Evolutionary conservation across 768 basidiomycete genomes (phyloP).

Genomic region (Naganishia vishniacii): DNA sequence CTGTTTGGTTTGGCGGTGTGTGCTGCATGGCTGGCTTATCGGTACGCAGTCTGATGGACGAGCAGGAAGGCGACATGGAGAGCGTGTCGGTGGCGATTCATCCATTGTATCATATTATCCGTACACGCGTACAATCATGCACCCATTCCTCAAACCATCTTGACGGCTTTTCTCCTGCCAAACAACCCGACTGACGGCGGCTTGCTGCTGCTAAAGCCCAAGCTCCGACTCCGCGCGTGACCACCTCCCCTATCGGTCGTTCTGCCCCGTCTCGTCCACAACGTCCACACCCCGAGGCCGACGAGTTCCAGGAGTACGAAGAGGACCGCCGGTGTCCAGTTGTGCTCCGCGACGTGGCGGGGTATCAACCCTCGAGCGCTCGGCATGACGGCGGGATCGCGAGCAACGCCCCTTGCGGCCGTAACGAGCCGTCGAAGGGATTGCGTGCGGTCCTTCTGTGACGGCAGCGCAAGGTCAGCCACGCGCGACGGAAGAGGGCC

Average conservation of each 20-base stretch:
- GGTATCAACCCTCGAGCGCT: constrained; percentile 8
- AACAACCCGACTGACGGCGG: constrained; percentile 3
- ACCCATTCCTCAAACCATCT: constrained; percentile 3
- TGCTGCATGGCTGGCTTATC: too few relatives aligned
- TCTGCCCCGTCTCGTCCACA: background rate
- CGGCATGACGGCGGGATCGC: too few relatives aligned
- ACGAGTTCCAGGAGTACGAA: background rate
- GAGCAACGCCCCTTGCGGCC: background rate
- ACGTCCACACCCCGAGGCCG: background rate
- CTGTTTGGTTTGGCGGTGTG: too few relatives aligned
- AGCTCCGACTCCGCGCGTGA: background rate
- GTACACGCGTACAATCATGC: too few relatives aligned
- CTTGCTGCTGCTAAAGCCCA: constrained; percentile 3
- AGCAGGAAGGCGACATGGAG: too few relatives aligned
- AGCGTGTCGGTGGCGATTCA: too few relatives aligned
- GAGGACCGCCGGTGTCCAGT: constrained; percentile 3
- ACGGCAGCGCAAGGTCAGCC: too few relatives aligned
- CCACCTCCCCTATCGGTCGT: background rate
- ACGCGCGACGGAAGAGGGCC: background rate
- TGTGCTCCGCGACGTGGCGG: background rate
- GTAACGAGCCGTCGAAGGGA: background rate
- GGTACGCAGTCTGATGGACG: too few relatives aligned
- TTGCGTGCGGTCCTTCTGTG: constrained; percentile 10
- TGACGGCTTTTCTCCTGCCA: constrained; percentile 15
- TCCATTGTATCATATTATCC: too few relatives aligned